Evolutionary conservation across 345 rosid species (phyloP).

Genomic region (Citrus unshiu): DNA sequence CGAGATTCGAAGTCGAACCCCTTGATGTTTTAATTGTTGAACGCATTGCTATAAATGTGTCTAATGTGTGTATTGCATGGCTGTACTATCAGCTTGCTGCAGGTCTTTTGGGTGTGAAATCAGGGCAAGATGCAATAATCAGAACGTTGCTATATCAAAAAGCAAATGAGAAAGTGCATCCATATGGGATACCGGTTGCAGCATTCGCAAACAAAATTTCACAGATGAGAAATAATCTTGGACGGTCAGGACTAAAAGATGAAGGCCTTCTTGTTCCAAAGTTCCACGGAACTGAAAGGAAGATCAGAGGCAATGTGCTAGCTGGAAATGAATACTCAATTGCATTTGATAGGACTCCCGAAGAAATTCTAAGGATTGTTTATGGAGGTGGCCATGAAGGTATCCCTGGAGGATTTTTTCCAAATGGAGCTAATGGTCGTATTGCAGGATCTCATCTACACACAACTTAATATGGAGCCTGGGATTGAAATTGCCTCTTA

Average conservation of each 20-base stretch:
- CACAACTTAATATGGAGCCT: not conserved
- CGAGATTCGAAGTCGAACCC: too few relatives aligned
- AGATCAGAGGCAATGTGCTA: conserved; percentile 32
- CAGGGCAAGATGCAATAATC: conserved; percentile 83
- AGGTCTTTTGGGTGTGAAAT: conserved; percentile 69
- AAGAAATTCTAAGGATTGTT: conserved; percentile 32
- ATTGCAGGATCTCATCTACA: conserved; percentile 23
- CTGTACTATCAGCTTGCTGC: conserved; percentile 51
- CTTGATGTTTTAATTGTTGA: too few relatives aligned
- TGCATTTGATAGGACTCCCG: conserved; percentile 25
- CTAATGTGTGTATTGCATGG: not conserved
- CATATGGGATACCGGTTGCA: conserved; percentile 37
- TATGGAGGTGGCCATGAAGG: conserved; percentile 31
- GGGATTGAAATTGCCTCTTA: not conserved
- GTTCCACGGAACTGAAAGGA: conserved; percentile 26
- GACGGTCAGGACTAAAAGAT: conserved; percentile 27
- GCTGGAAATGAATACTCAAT: conserved; percentile 29
- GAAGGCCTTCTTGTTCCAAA: conserved; percentile 38
- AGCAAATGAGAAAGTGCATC: conserved; percentile 25
- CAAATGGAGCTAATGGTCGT: conserved; percentile 29
- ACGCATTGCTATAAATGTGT: not conserved
- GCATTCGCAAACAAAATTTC: conserved; percentile 40
- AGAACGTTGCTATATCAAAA: conserved; percentile 48
- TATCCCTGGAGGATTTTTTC: conserved; percentile 37
- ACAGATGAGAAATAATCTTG: conserved; percentile 28